phyloP scores from a whole-genome alignment of 2,329 filamentous ascomycete genomes.

The Sclerotinia sclerotiorum region DNA sequence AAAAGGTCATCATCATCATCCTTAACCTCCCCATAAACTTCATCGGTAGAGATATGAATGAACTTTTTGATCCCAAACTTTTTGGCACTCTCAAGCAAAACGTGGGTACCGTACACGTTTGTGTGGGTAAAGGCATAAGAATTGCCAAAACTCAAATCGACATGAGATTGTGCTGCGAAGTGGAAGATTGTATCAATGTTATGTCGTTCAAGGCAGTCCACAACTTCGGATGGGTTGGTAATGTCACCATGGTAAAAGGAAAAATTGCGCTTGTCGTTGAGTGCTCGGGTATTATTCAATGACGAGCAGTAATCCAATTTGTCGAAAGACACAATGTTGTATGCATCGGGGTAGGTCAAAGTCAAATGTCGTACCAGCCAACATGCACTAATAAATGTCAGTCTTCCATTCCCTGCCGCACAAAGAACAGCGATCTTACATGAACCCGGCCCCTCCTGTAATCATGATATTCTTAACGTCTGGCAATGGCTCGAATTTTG shows the following conservation, averaged over 20 bases:
- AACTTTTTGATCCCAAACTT: constrained; percentile 70
- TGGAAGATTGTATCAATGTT: constrained; percentile 79
- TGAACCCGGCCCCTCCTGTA: constrained; percentile 82
- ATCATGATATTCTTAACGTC: constrained; percentile 80
- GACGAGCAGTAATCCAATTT: constrained; percentile 83
- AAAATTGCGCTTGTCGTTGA: constrained; percentile 70
- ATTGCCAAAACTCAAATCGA: constrained; percentile 80
- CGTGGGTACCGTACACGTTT: constrained; percentile 83
- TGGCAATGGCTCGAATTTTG: constrained; percentile 65
- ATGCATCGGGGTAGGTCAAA: constrained; percentile 68
- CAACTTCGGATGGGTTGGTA: constrained; percentile 67
- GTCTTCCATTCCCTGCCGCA: constrained; percentile 22
- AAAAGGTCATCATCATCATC: constrained; percentile 69
- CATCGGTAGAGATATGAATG: constrained; percentile 81
- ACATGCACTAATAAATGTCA: constrained; percentile 60
- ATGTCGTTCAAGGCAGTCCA: constrained; percentile 68
- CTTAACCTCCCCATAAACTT: constrained; percentile 80
- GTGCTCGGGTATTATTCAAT: constrained; percentile 72
- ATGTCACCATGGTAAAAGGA: constrained; percentile 78
- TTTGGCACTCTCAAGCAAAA: constrained; percentile 74
- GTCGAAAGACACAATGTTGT: constrained; percentile 81
- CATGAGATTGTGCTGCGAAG: constrained; percentile 83
- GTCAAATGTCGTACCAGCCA: constrained; percentile 80
- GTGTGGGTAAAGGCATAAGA: constrained; percentile 79
- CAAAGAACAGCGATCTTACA: constrained; percentile 53